Evolutionary conservation across 2,329 filamentous ascomycete genomes (phyloP).

Genomic region (Colletotrichum orchidophilum): DNA sequence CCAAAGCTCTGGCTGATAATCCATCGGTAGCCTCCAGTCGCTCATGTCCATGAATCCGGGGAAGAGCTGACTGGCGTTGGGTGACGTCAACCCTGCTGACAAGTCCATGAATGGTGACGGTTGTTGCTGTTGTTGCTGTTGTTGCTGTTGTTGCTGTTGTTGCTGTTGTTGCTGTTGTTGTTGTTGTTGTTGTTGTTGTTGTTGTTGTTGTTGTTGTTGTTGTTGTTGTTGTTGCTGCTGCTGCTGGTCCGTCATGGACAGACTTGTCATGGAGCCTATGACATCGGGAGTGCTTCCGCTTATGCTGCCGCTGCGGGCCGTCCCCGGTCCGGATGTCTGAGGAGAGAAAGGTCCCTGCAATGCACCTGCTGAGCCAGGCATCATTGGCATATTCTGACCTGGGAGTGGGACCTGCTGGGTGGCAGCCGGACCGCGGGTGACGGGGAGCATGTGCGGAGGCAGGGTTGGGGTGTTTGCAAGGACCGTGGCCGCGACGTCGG

Average conservation of each 20-base stretch:
- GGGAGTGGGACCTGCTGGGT: neutral
- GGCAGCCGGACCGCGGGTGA: neutral
- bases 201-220: constrained; percentile 11
- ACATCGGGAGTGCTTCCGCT: constrained; percentile 2
- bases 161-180: constrained; percentile 8
- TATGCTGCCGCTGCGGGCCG: constrained; percentile 5
- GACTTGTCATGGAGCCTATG: constrained; percentile 11
- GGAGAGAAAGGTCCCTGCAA: neutral
- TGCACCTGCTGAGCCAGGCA: neutral
- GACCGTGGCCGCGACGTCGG: constrained; percentile 21
- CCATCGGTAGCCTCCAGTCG: constrained; percentile 27
- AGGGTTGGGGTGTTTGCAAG: constrained; percentile 27
- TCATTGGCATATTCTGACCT: neutral
- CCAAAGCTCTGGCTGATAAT: constrained; percentile 28
- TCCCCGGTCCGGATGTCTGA: neutral
- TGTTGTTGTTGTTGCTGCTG: constrained; percentile 14
- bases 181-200: constrained; percentile 8
- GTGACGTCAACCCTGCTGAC: neutral
- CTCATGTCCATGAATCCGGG: constrained; percentile 17
- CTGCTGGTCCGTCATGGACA: constrained; percentile 18
- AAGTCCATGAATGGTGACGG: neutral
- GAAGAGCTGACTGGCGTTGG: constrained; percentile 1
- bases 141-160: constrained; percentile 5
- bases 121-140: constrained; percentile 8
- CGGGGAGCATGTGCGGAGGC: constrained; percentile 26